A percentile compares a stretch with the other conserved stretches of the same genome.
Conservation (phyloP, 768 basidiomycete genomes). For the Galerina marginata region DNA sequence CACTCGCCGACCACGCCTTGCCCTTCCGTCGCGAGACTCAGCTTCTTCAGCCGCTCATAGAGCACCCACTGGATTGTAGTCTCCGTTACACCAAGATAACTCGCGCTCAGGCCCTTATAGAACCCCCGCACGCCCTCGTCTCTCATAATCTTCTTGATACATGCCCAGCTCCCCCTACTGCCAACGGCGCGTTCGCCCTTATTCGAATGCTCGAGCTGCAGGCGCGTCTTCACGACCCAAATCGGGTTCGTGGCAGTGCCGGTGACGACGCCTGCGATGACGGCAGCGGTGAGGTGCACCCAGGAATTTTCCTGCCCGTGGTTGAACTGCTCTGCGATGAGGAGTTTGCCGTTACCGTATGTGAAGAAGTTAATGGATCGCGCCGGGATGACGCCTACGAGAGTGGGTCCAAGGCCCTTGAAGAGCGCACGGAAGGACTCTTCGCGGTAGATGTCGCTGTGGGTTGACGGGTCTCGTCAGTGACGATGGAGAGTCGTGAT, state of each 20-base stretch:
- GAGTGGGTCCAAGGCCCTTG: conserved; percentile 92
- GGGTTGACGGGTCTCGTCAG: neutral
- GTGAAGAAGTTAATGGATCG: conserved; percentile 98
- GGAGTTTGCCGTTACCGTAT: conserved; percentile 94
- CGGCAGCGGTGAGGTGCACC: conserved; percentile 87
- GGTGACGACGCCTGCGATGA: conserved; percentile 84
- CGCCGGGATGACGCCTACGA: conserved; percentile 95
- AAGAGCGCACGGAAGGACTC: conserved; percentile 92
- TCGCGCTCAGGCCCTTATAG: conserved; percentile 95
- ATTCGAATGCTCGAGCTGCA: conserved; percentile 65
- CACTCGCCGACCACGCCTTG: conserved; percentile 68
- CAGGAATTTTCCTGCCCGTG: conserved; percentile 79
- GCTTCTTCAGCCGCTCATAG: conserved; percentile 88
- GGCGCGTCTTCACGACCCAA: conserved; percentile 98
- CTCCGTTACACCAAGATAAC: conserved; percentile 95
- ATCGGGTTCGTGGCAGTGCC: conserved; percentile 96
- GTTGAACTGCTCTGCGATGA: conserved; percentile 86
- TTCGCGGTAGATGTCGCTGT: conserved; percentile 85
- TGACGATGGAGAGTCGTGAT: neutral
- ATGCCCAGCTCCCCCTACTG: conserved; percentile 51
- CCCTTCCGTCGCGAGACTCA: conserved; percentile 60
- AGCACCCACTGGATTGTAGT: conserved; percentile 97
- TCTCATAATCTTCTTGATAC: conserved; percentile 75
- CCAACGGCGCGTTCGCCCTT: conserved; percentile 42
- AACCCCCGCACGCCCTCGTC: conserved; percentile 88